A percentile compares a stretch with the other conserved stretches of the same genome.
Conservation (phyloP, 768 basidiomycete species). For the Aureoboletus auriporus region DNA sequence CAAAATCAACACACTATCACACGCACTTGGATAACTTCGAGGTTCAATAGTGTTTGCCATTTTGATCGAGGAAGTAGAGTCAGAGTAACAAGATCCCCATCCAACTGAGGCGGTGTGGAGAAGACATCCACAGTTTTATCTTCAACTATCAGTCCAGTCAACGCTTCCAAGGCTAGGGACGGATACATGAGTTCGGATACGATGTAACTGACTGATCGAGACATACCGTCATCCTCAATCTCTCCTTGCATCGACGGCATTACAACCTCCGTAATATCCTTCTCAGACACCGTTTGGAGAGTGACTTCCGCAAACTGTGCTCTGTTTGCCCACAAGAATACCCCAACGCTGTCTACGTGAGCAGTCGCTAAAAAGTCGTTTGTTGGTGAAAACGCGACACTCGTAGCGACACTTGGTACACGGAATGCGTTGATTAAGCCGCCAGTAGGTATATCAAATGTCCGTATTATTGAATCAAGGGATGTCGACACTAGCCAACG, state of each 20-base stretch:
- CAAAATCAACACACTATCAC: background rate
- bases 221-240: slow-evolving; percentile 74
- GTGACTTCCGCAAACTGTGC: slow-evolving; percentile 89
- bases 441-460: slow-evolving; percentile 94
- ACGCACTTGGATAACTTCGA: slow-evolving; percentile 87
- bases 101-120: slow-evolving; percentile 83
- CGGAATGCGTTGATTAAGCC: slow-evolving; percentile 89
- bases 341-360: slow-evolving; percentile 90
- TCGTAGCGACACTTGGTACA: slow-evolving; percentile 83
- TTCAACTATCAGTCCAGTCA: slow-evolving; percentile 59
- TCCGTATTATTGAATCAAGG: slow-evolving; percentile 87
- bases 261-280: slow-evolving; percentile 61
- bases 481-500: slow-evolving; percentile 90
- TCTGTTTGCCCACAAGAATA: slow-evolving; percentile 98
- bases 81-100: slow-evolving; percentile 88
- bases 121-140: slow-evolving; percentile 67
- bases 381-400: slow-evolving; percentile 88
- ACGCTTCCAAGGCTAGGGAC: slow-evolving; percentile 59
- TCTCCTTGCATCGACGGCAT: slow-evolving; percentile 85
- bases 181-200: slow-evolving; percentile 5
- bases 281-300: slow-evolving; percentile 74
- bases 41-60: slow-evolving; percentile 96
- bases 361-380: slow-evolving; percentile 94
- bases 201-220: background rate
- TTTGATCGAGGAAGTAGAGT: slow-evolving; percentile 87